A percentile compares a stretch with the other conserved stretches of the same genome.
phyloP scores from a whole-genome alignment of 306 rosid genomes.

The Comarum palustre region DNA sequence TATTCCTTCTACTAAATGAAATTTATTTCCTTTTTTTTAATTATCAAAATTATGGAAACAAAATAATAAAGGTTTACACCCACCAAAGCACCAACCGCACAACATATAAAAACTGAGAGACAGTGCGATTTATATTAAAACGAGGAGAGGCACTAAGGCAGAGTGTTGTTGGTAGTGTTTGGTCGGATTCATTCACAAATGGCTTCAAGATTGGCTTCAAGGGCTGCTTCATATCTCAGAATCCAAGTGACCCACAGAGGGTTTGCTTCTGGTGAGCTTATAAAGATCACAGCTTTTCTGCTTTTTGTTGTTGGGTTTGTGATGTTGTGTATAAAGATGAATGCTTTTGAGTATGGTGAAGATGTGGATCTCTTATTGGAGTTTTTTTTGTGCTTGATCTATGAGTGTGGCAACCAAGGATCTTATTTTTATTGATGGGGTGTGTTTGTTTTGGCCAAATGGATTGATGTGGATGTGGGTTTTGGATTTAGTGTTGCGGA shows the following conservation, averaged over 20 bases:
- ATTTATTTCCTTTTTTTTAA: not conserved
- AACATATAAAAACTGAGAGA: not conserved
- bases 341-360: not conserved
- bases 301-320: not conserved
- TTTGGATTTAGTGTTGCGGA: not conserved
- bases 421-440: constrained; percentile 19
- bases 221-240: constrained; percentile 72
- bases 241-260: constrained; percentile 53
- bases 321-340: not conserved
- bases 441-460: constrained; percentile 15
- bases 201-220: constrained; percentile 78
- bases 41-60: not conserved
- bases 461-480: constrained; percentile 6
- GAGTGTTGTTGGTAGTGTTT: constrained; percentile 9
- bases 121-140: not conserved
- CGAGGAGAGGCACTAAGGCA: not conserved
- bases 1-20: not conserved
- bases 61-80: not conserved
- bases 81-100: constrained; percentile 12
- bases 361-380: constrained; percentile 33
- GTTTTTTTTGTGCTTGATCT: constrained; percentile 30
- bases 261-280: constrained; percentile 52
- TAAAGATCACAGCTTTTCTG: not conserved
- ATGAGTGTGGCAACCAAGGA: constrained; percentile 7
- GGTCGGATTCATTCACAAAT: constrained; percentile 26